Evolutionary conservation across 176 grass and related monocot species (phyloP).

Genomic region (Aegilops sharonensis): DNA sequence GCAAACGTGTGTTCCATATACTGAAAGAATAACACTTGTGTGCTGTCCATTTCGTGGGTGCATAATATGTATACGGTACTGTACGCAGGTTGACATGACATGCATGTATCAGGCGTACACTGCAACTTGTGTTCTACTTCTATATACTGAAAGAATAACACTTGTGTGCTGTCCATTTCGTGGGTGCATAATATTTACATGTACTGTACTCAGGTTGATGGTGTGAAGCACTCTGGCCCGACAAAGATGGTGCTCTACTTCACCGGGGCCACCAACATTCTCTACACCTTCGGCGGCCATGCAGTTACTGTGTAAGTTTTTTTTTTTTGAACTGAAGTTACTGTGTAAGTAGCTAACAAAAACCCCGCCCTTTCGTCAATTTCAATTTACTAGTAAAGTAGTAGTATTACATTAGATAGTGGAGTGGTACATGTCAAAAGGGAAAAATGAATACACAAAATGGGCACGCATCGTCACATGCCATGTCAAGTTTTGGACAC

Average conservation of each 20-base stretch:
- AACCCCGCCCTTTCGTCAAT: background rate
- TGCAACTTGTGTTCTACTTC: too few species aligned
- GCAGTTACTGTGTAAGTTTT: constrained; percentile 94
- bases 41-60: background rate
- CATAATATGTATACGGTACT: too few species aligned
- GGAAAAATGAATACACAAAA: background rate
- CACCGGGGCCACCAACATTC: constrained; percentile 99
- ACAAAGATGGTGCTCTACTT: constrained; percentile 97
- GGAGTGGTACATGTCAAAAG: background rate
- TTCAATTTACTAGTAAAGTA: background rate
- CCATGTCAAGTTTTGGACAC: background rate
- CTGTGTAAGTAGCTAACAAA: constrained; percentile 23
- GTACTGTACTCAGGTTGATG: constrained; percentile 62
- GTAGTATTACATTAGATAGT: background rate
- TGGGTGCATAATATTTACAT: background rate
- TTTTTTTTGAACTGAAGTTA: too few species aligned
- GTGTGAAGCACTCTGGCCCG: constrained; percentile 90
- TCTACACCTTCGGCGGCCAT: constrained; percentile 98
- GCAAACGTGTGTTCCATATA: too few species aligned
- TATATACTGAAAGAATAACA: background rate
- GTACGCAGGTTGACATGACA: constrained; percentile 58
- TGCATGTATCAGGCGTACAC: too few species aligned
- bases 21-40: background rate
- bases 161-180: background rate
- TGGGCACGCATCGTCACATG: background rate